A percentile compares a stretch with the other conserved stretches of the same genome.
Conservation (phyloP, 2,329 filamentous ascomycete species). For the Scytalidium sp. region DNA sequence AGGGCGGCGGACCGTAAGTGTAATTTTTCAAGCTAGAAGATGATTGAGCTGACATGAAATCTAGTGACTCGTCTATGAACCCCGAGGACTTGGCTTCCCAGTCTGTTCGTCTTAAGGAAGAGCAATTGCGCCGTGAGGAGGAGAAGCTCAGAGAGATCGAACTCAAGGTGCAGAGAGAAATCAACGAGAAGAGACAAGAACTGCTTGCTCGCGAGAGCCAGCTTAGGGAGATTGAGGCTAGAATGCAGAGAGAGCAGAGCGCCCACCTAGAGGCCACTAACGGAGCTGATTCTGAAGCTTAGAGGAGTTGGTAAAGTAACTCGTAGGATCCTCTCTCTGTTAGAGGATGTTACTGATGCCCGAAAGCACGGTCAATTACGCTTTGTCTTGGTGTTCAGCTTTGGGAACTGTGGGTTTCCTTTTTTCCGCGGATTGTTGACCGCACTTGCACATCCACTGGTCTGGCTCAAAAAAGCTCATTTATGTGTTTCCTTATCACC, state of each 20-base stretch:
- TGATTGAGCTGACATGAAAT: slow-evolving; percentile 21
- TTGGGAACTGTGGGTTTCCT: slow-evolving; percentile 22
- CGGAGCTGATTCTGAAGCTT: slow-evolving; percentile 23
- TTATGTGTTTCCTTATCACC: slow-evolving; percentile 29
- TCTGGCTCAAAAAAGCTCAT: slow-evolving; percentile 29
- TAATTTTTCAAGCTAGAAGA: slow-evolving; percentile 9
- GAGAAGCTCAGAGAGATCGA: slow-evolving; percentile 99
- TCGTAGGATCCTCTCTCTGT: neutral
- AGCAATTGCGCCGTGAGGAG: slow-evolving; percentile 97
- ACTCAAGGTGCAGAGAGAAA: slow-evolving; percentile 98
- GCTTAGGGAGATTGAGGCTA: slow-evolving; percentile 96
- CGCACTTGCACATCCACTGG: slow-evolving; percentile 27
- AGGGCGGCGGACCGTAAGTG: slow-evolving; percentile 85
- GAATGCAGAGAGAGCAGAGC: slow-evolving; percentile 86
- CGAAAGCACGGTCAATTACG: neutral
- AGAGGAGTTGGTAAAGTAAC: slow-evolving; percentile 3
- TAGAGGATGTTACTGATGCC: neutral
- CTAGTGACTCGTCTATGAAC: slow-evolving; percentile 88
- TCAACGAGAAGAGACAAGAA: slow-evolving; percentile 99
- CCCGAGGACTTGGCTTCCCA: slow-evolving; percentile 95
- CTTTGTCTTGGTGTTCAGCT: slow-evolving; percentile 5
- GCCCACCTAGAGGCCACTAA: slow-evolving; percentile 37
- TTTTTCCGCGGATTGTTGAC: slow-evolving; percentile 29
- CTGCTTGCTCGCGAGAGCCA: slow-evolving; percentile 95
- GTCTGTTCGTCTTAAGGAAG: slow-evolving; percentile 98